A percentile compares a stretch with the other conserved stretches of the same genome.
Conservation (phyloP, 2,329 filamentous ascomycete genomes). For the Thelonectria discophora region DNA sequence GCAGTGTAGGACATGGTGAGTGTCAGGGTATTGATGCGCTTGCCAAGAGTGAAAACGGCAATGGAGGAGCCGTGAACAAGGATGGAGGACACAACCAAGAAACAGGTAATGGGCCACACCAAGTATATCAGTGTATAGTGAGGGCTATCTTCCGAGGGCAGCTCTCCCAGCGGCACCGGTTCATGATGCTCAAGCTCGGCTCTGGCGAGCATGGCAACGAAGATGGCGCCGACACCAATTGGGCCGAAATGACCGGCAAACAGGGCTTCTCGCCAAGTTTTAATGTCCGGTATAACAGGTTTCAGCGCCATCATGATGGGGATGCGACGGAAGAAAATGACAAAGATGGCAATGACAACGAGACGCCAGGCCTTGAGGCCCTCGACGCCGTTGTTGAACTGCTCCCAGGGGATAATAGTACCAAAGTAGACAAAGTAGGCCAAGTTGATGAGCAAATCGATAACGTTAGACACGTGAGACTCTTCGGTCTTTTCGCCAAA, state of each 20-base stretch:
- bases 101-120: constrained; percentile 96
- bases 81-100: constrained; percentile 93
- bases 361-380: constrained; percentile 88
- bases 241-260: constrained; percentile 98
- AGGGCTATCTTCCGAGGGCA: constrained; percentile 64
- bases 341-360: constrained; percentile 91
- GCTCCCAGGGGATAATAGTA: constrained; percentile 94
- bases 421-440: constrained; percentile 98
- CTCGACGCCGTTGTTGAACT: constrained; percentile 79
- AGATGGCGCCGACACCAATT: constrained; percentile 96
- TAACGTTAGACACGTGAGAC: constrained; percentile 98
- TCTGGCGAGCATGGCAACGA: constrained; percentile 89
- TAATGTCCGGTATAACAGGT: constrained; percentile 93
- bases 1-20: constrained; percentile 96
- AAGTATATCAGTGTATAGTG: constrained; percentile 78
- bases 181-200: constrained; percentile 85
- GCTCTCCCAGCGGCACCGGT: constrained; percentile 75
- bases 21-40: constrained; percentile 95
- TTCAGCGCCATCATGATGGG: constrained; percentile 93
- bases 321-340: constrained; percentile 94
- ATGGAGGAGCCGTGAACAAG: constrained; percentile 97
- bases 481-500: constrained; percentile 98
- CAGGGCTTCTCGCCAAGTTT: constrained; percentile 95
- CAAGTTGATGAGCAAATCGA: constrained; percentile 95
- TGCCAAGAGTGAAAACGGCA: constrained; percentile 95